Conservation (phyloP, 495 filamentous ascomycete species). For the Lophiostoma macrostomum region DNA sequence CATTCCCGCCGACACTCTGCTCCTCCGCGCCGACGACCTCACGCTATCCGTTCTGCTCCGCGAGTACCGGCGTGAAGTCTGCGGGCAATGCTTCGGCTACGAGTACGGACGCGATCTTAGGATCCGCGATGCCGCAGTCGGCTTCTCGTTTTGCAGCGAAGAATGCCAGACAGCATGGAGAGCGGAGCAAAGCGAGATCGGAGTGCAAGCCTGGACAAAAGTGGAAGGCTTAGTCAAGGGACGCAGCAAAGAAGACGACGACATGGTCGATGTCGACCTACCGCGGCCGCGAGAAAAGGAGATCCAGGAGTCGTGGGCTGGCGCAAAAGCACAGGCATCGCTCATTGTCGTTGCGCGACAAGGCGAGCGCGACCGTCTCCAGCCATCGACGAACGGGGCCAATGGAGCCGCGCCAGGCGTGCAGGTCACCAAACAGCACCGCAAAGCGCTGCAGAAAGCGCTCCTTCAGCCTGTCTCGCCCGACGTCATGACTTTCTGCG, state of each 20-base stretch:
- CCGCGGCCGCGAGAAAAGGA: slow-evolving; percentile 17
- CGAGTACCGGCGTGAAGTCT: slow-evolving; percentile 42
- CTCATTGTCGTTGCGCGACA: slow-evolving; percentile 24
- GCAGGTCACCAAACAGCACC: slow-evolving; percentile 18
- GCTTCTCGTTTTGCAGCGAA: slow-evolving; percentile 37
- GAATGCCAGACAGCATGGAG: slow-evolving; percentile 32
- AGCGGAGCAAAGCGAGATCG: slow-evolving; percentile 24
- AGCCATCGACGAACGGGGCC: not conserved
- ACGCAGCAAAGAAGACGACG: slow-evolving; percentile 17
- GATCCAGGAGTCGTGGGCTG: slow-evolving; percentile 26
- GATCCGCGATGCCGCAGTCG: slow-evolving; percentile 27
- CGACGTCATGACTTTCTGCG: slow-evolving; percentile 32
- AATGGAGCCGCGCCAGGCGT: not conserved
- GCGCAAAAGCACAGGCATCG: slow-evolving; percentile 5
- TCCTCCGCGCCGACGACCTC: slow-evolving; percentile 24
- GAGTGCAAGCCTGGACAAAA: slow-evolving; percentile 29
- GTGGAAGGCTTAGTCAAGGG: slow-evolving; percentile 24
- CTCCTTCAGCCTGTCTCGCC: slow-evolving; percentile 23
- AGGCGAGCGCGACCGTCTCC: not conserved
- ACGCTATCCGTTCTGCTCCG: slow-evolving; percentile 35
- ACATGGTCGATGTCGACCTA: slow-evolving; percentile 24
- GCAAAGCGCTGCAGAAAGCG: slow-evolving; percentile 20
- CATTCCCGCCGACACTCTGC: slow-evolving; percentile 28
- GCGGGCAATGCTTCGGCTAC: slow-evolving; percentile 41
- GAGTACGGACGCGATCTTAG: slow-evolving; percentile 34